Percentiles rank a stretch among this genome's conserved stretches.
phyloP scores from a whole-genome alignment of 371 early-diverging fungal genomes.

The Mucor velutinosus region DNA sequence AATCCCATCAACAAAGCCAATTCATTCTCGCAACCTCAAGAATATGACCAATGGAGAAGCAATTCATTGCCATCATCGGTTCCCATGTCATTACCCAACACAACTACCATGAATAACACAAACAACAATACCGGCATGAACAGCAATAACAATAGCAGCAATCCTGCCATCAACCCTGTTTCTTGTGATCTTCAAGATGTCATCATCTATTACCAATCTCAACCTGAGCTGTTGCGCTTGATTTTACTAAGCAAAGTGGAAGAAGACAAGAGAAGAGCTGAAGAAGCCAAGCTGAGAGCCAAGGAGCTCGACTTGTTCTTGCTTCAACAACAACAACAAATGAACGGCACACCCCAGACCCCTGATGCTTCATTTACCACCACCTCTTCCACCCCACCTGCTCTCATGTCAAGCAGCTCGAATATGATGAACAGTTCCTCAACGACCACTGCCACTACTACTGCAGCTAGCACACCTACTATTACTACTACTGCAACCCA shows the following conservation, averaged over 20 bases:
- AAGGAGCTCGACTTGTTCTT: slow-evolving; percentile 47
- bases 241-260: slow-evolving; percentile 66
- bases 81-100: neutral
- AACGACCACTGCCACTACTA: neutral
- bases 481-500: neutral
- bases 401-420: neutral
- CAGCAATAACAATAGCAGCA: neutral
- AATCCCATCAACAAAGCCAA: slow-evolving; percentile 3
- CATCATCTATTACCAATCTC: slow-evolving; percentile 54
- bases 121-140: neutral
- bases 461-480: neutral
- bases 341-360: slow-evolving; percentile 10
- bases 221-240: slow-evolving; percentile 62
- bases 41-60: slow-evolving; percentile 13
- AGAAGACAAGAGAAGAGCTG: slow-evolving; percentile 62
- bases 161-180: slow-evolving; percentile 20
- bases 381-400: neutral
- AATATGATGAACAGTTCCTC: neutral
- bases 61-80: slow-evolving; percentile 9
- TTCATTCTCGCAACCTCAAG: slow-evolving; percentile 11
- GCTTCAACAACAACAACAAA: slow-evolving; percentile 39
- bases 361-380: slow-evolving; percentile 5
- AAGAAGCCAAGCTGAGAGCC: slow-evolving; percentile 50
- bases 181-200: slow-evolving; percentile 57
- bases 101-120: neutral